Evolutionary conservation across 2,329 filamentous ascomycete genomes (phyloP), one percentile per base, ranked within the genome.

Genomic region (Alternaria panax): DNA sequence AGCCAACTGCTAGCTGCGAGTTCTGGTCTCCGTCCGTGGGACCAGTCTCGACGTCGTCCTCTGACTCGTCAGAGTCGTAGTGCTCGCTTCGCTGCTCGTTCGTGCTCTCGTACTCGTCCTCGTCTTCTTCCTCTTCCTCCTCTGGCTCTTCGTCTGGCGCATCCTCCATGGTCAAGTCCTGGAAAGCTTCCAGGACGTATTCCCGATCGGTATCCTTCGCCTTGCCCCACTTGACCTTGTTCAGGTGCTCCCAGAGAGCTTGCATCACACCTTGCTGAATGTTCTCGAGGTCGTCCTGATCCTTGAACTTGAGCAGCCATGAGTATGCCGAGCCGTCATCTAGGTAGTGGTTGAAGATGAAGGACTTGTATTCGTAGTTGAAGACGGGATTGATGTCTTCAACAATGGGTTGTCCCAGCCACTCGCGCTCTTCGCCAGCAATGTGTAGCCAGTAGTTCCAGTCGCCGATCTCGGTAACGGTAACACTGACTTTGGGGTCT

Each of bases 371-470:
- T 78, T 99, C 95, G 67, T 97, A 98, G 80, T 98, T 98, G 83
- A 98, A 99, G 20, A 99, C 93, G 0, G 95, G 95, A 71, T 98
- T 98, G 78, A 98, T 92, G 69, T 99, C 95, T 7, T 92, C 90
- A 28, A 93, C 84, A 28, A 99, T 88, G 2, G 90, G 86, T 65
- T 96, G 92, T 22, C 93, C 93, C 2, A 99, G 83, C 92, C 93
- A 97, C 54, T 93, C 88, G 71, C 88, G 89, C 32, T 92, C 87
- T 38, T 87, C 84, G 62, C 90, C 89, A 41, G 87, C 86, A 55
- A 98, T 90, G 73, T 97, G 92, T 30, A 99, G 83, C 93, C 93
- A 98, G 80, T 98, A 99, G 66, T 95, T 87, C 95, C 95, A 99
- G 56, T 89, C 87, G 7, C 93, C 94, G 53, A 93, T 86, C 74